phyloP scores from a whole-genome alignment of 768 basidiomycete genomes.

The Mycena belliarum region DNA sequence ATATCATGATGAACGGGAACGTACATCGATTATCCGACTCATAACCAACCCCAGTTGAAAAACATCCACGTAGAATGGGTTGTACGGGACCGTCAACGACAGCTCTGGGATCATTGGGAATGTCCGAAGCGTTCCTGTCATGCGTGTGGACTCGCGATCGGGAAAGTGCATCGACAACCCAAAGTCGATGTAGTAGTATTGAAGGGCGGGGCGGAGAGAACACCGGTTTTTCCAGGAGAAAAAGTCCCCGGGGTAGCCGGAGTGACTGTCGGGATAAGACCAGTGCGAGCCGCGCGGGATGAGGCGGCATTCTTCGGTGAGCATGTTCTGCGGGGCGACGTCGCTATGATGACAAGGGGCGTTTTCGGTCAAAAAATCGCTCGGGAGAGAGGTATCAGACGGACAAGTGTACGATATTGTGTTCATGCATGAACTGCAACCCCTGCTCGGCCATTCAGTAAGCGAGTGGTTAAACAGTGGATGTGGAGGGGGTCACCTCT shows the following conservation, averaged over 20 bases:
- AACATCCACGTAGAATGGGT: conserved; percentile 4
- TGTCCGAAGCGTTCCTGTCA: conserved; percentile 1
- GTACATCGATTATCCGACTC: conserved; percentile 1
- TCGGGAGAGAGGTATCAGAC: background rate
- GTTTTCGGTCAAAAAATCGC: background rate
- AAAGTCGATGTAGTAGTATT: conserved; percentile 33
- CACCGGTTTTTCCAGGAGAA: conserved; percentile 20
- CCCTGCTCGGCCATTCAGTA: conserved; percentile 13
- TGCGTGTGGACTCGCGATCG: background rate
- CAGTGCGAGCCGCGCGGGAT: conserved; percentile 22
- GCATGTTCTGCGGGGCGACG: conserved; percentile 11
- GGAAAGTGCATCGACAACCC: conserved; percentile 20
- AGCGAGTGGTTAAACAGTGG: background rate
- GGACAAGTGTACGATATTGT: conserved; percentile 24
- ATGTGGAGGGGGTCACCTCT: conserved; percentile 20
- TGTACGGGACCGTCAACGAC: conserved; percentile 1
- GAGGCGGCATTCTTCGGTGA: conserved; percentile 24
- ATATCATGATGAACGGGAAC: no score
- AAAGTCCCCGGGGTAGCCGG: background rate
- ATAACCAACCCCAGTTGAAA: conserved; percentile 2
- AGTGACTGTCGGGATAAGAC: background rate
- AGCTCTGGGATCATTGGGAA: conserved; percentile 6
- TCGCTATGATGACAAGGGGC: conserved; percentile 16
- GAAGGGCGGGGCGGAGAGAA: conserved; percentile 19
- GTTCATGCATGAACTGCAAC: conserved; percentile 26